Evolutionary conservation across 768 basidiomycete species (phyloP), one percentile per base, ranked within the genome.

Genomic region (Butyriboletus loyo): DNA sequence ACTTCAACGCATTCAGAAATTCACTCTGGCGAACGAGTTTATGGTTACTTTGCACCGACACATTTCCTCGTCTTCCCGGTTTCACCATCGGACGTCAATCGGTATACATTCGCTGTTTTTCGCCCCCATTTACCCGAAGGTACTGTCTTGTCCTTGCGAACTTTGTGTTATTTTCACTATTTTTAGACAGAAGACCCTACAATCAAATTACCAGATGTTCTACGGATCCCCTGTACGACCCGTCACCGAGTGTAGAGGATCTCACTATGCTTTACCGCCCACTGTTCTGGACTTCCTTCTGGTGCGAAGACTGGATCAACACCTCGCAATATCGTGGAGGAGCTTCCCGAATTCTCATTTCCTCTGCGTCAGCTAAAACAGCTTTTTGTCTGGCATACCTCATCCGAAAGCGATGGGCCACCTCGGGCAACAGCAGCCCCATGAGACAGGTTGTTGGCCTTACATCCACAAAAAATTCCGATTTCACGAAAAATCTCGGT

Each of bases 281-380:
- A 0, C 72, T 87, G 15, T 87, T 86, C 66, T 87, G 86, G 86
- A 87, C 86, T 0, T 77, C 86, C 1, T 87, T 79, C 56, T 87
- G 86, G 86, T 85, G 77, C 56, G 84, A 87, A 64, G 86, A 87
- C 61, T 87, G 84, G 84, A 63, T 87, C 7, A 68, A 77, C 50
- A 69, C 75, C 6, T 73, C 77, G 3, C 58, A 64, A 22, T 87
- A 86, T 62, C 74, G 77, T 9, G 77, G 72, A 1, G 78, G 73
- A 7, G 76, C 76, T 5, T 71, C 71, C 3, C 61, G 64, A 27
- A 69, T 87, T 52, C 71, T 87, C 42, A 77, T 87, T 35, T 85
- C 86, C 2, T 85, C 84, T 37, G 86, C 86, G 0, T 87, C 86
- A 3, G 78, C 86, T 25, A 87, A 87, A 60, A 87, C 85, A 1